Base-by-base conservation (phyloP, 345 rosid genomes). In the Eucalyptus grandis region DNA sequence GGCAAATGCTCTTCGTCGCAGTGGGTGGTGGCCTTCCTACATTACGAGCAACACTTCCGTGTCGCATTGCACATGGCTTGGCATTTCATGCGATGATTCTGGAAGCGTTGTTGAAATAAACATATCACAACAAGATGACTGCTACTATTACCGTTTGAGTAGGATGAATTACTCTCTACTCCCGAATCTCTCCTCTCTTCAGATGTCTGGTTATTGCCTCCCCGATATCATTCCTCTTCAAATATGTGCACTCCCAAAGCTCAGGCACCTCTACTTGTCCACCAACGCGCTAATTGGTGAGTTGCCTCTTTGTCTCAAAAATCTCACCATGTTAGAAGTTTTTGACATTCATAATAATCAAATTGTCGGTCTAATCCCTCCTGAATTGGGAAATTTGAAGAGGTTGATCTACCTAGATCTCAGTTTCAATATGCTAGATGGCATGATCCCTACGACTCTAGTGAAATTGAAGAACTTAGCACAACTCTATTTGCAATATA, bases 121-220 rank as follows among this genome's bases (percentile, higher is more conserved):
- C 9, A 0, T 0, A 27, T 1, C 69, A 60, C 16, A 0, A 13
- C 15, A 0, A 16, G 1, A 2, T 3, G 0, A 51, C 9, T n/a
- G n/a, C n/a, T n/a, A n/a, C n/a, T n/a, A n/a, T n/a, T n/a, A n/a
- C n/a, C n/a, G n/a, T n/a, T n/a, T n/a, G n/a, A n/a, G n/a, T n/a
- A n/a, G n/a, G n/a, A n/a, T 92, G 69, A 90, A 92, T 50, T 88
- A 89, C 58, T 90, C 93, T 53, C 31, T 82, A 16, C 81, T 92
- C 3, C 88, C 86, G 0, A 88, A 92, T 89, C 88, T 92, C 14
- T 5, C 10, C 27, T 72, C 9, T 2, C 49, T 89, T 89, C n/a
- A n/a, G n/a, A n/a, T 13, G 8, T 31, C 21, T 65, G 89, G 56
- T 51, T 0, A 0, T 3, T 0, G 0, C 0, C 4, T 51, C 22